Base-by-base conservation (phyloP, 805 yeast genomes). In the Yarrowia sp. region DNA sequence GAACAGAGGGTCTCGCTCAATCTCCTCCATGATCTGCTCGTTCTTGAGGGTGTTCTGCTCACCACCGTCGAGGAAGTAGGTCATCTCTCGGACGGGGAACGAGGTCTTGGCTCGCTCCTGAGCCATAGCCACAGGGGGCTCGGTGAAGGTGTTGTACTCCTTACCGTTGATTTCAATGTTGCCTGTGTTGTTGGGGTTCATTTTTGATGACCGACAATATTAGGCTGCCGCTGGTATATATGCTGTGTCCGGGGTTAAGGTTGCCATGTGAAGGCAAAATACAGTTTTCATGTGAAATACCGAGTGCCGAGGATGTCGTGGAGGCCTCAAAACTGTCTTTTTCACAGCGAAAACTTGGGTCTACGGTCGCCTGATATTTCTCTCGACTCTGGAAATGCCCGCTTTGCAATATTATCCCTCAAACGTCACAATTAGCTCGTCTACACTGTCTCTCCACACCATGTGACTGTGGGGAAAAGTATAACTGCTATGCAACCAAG, bases 1-100 rank as follows among this genome's bases (percentile, higher is more conserved):
- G 69, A 84, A 78, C 43, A 81, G 74, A 36, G 87, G 86, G 72
- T 84, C 86, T 64, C 86, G 78, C 75, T 84, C 86, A 75, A 84
- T 75, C 71, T 77, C 79, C 66, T 73, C 75, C 68, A 76, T 69
- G 67, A 82, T 72, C 50, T 69, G 66, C 69, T 79, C 82, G 66
- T 75, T 69, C 51, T 71, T 67, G 43, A 74, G 79, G 35, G 84
- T 77, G 65, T 74, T 71, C 43, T 75, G 74, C 67, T 72, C 67
- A 48, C 80, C 76, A 47, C 83, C 83, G 57, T 79, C 80, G 65
- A 80, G 69, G 71, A 77, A 81, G 69, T 77, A 70, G 66, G 81
- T 79, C 74, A 81, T 68, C 45, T 75, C 74, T 35, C 77, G 72
- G 44, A 72, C 68, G 43, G 75, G 72, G 69, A 80, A 80, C 31